Conservation (phyloP, 768 basidiomycete genomes). For the Pleurotus salmoneostramineus region DNA sequence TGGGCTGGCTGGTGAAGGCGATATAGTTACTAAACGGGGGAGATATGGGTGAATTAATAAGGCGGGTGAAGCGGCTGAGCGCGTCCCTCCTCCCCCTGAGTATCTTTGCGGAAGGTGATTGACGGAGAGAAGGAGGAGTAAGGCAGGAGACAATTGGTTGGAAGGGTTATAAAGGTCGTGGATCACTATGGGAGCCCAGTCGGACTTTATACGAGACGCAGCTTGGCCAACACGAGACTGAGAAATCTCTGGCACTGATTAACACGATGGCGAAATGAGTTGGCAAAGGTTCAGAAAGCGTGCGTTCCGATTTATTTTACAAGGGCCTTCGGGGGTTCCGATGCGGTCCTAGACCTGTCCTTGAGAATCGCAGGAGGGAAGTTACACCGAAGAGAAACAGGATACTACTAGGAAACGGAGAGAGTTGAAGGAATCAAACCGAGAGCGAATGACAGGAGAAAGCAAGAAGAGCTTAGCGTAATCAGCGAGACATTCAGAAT, state of each 20-base stretch:
- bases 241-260: conserved; percentile 7
- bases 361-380: no score
- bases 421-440: not conserved
- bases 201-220: conserved; percentile 6
- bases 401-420: no score
- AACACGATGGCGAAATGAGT: conserved; percentile 8
- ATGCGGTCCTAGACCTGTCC: not conserved
- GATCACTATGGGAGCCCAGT: conserved; percentile 7
- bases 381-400: no score
- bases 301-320: not conserved
- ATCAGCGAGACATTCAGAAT: not conserved
- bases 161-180: conserved; percentile 4
- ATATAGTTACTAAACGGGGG: not conserved
- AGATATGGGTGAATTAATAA: conserved; percentile 14
- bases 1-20: not conserved
- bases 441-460: not conserved
- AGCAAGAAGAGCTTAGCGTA: not conserved
- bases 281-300: not conserved
- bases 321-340: not conserved
- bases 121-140: conserved; percentile 1
- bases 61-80: not conserved
- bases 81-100: conserved; percentile 1
- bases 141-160: conserved; percentile 3
- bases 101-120: not conserved
- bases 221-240: conserved; percentile 8